A percentile compares a stretch with the other conserved stretches of the same genome.
phyloP scores from a whole-genome alignment of 345 rosid genomes.

The Balakata baccata region DNA sequence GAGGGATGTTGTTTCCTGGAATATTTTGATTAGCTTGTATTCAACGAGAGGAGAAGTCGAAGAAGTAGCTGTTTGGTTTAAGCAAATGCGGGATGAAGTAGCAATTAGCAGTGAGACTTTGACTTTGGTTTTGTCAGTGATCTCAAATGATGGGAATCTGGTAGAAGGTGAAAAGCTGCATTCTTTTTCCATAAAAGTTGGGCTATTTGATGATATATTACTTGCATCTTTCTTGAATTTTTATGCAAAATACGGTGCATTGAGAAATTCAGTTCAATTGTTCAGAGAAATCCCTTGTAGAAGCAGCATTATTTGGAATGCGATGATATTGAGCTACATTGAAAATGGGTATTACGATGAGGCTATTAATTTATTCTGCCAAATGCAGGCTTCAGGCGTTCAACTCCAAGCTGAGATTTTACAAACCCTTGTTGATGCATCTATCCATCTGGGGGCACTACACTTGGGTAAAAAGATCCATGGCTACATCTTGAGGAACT shows the following conservation, averaged over 20 bases:
- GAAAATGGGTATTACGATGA: slow-evolving; percentile 25
- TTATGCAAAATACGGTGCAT: slow-evolving; percentile 36
- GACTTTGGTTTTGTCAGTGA: slow-evolving; percentile 23
- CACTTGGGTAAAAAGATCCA: slow-evolving; percentile 35
- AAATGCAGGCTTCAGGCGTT: slow-evolving; percentile 24
- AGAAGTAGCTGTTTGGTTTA: slow-evolving; percentile 13
- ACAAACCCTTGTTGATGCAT: slow-evolving; percentile 27
- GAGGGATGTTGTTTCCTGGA: slow-evolving; percentile 38
- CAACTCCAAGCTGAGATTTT: slow-evolving; percentile 26
- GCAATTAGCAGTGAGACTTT: slow-evolving; percentile 23
- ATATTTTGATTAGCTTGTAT: slow-evolving; percentile 31
- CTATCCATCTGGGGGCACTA: slow-evolving; percentile 28
- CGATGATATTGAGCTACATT: slow-evolving; percentile 37
- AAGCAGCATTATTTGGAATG: slow-evolving; percentile 30
- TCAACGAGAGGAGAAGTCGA: slow-evolving; percentile 19
- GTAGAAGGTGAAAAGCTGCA: slow-evolving; percentile 32
- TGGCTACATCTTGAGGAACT: slow-evolving; percentile 25
- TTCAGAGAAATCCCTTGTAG: slow-evolving; percentile 24
- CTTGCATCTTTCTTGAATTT: slow-evolving; percentile 39
- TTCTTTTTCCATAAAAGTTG: slow-evolving; percentile 27
- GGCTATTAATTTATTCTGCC: slow-evolving; percentile 30
- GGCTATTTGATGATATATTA: slow-evolving; percentile 29
- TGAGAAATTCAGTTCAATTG: slow-evolving; percentile 17
- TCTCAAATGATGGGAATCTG: slow-evolving; percentile 24
- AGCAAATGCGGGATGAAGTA: slow-evolving; percentile 23